These are phyloP conservation scores for Chlorella ohadii DNA, from an alignment of 139 green algal species.

Conservation along the genomic window DNA sequence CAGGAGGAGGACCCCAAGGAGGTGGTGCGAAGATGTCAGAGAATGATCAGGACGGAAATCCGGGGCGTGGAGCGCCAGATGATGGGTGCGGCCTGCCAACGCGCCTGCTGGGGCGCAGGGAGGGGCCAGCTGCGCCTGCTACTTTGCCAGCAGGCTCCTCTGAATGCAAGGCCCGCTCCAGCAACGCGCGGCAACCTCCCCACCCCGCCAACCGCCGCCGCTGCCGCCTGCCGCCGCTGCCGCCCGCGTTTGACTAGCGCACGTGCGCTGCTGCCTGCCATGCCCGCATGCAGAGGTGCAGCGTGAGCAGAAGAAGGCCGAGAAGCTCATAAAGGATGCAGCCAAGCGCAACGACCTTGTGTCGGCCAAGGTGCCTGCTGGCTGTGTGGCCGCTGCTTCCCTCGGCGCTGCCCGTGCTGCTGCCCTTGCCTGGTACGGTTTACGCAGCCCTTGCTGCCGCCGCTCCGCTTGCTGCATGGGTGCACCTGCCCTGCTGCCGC, in stretches of 20 bases:
- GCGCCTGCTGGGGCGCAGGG: not conserved
- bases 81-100: not conserved
- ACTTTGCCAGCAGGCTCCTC: too few relatives aligned
- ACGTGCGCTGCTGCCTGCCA: too few relatives aligned
- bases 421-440: not conserved
- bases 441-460: not conserved
- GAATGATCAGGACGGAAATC: conserved; percentile 43
- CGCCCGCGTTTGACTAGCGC: not conserved
- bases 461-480: not conserved
- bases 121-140: too few relatives aligned
- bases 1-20: conserved; percentile 57
- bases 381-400: not conserved
- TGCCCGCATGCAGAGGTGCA: conserved; percentile 65
- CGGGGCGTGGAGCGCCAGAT: conserved; percentile 49
- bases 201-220: not conserved
- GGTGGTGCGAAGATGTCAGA: conserved; percentile 63
- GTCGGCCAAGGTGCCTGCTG: conserved; percentile 55
- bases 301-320: conserved; percentile 82
- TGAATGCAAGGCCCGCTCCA: too few relatives aligned
- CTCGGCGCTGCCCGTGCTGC: too few relatives aligned
- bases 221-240: not conserved
- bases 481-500: not conserved
- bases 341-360: conserved; percentile 83
- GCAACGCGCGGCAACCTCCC: too few relatives aligned
- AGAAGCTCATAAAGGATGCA: conserved; percentile 79